These are phyloP conservation scores for Penicillium nucicola DNA, from an alignment of 495 filamentous ascomycete species.

Conservation along the genomic window DNA sequence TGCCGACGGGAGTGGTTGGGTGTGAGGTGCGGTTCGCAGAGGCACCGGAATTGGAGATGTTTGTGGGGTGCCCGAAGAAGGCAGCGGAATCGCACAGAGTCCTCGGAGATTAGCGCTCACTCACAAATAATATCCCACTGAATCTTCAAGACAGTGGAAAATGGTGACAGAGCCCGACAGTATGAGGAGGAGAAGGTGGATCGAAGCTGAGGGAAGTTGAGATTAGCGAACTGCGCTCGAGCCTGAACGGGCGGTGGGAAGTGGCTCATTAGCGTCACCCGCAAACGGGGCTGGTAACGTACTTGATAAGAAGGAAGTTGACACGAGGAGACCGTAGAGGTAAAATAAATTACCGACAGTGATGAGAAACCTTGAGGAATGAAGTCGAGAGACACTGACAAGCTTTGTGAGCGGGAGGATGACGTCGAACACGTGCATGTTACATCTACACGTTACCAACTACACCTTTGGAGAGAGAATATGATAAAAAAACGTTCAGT, in stretches of 20 bases:
- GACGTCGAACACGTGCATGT: conserved; percentile 31
- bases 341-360: not conserved
- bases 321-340: not conserved
- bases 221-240: conserved; percentile 21
- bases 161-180: not conserved
- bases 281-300: conserved; percentile 2
- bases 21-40: conserved; percentile 10
- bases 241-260: conserved; percentile 23
- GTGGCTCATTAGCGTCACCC: conserved; percentile 14
- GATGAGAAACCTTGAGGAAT: too few relatives aligned
- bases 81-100: conserved; percentile 19
- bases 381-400: not conserved
- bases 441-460: too few relatives aligned
- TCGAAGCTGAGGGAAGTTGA: conserved; percentile 2
- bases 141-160: not conserved
- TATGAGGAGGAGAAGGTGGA: conserved; percentile 7
- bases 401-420: conserved; percentile 7
- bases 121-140: conserved; percentile 17
- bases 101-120: conserved; percentile 6
- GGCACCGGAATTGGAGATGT: conserved; percentile 27
- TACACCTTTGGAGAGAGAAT: too few relatives aligned
- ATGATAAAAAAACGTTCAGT: not conserved
- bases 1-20: conserved; percentile 3
- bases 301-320: not conserved
- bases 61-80: conserved; percentile 25